These are phyloP conservation scores for Pinus taeda DNA, from an alignment of 75 land plant genomes.

Conservation along the genomic window DNA sequence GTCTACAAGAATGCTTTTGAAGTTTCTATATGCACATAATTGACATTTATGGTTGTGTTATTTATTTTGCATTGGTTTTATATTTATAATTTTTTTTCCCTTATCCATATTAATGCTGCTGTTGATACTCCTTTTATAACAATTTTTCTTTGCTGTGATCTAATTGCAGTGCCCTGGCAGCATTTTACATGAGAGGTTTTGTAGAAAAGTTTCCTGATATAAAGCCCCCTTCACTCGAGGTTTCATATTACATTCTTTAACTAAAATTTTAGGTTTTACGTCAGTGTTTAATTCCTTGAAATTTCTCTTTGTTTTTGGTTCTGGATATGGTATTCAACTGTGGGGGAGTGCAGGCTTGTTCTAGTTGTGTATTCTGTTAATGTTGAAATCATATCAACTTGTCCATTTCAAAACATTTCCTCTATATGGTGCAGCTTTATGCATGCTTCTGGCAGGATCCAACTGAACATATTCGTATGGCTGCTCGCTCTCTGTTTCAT, in stretches of 20 bases:
- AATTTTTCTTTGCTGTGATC: neutral
- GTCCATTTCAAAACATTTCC: neutral
- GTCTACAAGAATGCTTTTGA: neutral
- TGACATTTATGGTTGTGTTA: neutral
- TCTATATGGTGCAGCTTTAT: slow-evolving; percentile 49
- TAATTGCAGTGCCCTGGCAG: slow-evolving; percentile 74
- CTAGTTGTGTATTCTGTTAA: slow-evolving; percentile 3
- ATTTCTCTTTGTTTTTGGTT: neutral
- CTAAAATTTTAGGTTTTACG: neutral
- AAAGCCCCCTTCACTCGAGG: slow-evolving; percentile 82
- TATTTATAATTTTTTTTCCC: neutral
- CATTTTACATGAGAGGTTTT: slow-evolving; percentile 76
- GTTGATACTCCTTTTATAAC: neutral
- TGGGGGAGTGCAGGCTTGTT: neutral
- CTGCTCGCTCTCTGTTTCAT: slow-evolving; percentile 91
- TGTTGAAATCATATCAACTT: slow-evolving; percentile 7
- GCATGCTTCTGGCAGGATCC: slow-evolving; percentile 93
- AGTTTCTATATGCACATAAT: neutral
- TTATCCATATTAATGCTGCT: neutral
- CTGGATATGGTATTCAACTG: neutral
- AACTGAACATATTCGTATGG: slow-evolving; percentile 88
- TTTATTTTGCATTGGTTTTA: neutral
- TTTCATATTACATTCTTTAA: slow-evolving; percentile 2
- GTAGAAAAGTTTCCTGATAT: slow-evolving; percentile 65
- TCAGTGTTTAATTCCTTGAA: neutral